These are phyloP conservation scores for Pichia sp. DNA, from an alignment of 1,139 yeast species.

Conservation along the genomic window DNA sequence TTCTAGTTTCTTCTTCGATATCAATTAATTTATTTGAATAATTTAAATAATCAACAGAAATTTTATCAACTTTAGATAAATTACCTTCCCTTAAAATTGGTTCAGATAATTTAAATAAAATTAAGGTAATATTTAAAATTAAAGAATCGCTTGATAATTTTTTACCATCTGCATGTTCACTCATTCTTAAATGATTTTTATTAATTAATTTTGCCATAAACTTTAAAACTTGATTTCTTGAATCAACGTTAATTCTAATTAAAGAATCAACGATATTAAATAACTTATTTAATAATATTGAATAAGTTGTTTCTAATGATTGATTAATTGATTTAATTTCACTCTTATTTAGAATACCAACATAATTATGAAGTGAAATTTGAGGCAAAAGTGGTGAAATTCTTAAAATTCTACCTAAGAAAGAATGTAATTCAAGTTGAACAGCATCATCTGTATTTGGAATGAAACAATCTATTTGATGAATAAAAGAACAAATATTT, in stretches of 20 bases:
- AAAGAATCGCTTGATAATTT: slow-evolving; percentile 73
- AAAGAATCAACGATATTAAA: slow-evolving; percentile 67
- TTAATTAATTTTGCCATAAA: slow-evolving; percentile 72
- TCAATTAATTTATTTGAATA: slow-evolving; percentile 45
- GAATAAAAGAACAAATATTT: slow-evolving; percentile 54
- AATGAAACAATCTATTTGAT: slow-evolving; percentile 50
- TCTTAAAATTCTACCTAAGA: slow-evolving; percentile 72
- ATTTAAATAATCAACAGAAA: slow-evolving; percentile 61
- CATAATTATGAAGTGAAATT: slow-evolving; percentile 41
- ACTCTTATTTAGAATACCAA: slow-evolving; percentile 35
- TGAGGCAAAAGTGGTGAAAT: slow-evolving; percentile 64
- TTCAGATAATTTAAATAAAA: slow-evolving; percentile 65
- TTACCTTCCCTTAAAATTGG: slow-evolving; percentile 66
- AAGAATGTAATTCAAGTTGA: slow-evolving; percentile 52
- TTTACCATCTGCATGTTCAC: slow-evolving; percentile 69
- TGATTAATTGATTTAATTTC: slow-evolving; percentile 45
- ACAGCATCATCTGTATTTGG: slow-evolving; percentile 40
- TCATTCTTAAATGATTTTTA: slow-evolving; percentile 78
- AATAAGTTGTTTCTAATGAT: slow-evolving; percentile 55
- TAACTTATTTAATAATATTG: slow-evolving; percentile 49
- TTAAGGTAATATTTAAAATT: slow-evolving; percentile 66
- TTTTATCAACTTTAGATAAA: slow-evolving; percentile 61
- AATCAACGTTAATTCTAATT: slow-evolving; percentile 63
- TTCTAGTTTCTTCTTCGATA: slow-evolving; percentile 73
- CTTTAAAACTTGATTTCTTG: slow-evolving; percentile 56